These are phyloP conservation scores for Pseudonectria foliicola DNA, from an alignment of 2,329 filamentous ascomycete genomes.

Conservation along the genomic window DNA sequence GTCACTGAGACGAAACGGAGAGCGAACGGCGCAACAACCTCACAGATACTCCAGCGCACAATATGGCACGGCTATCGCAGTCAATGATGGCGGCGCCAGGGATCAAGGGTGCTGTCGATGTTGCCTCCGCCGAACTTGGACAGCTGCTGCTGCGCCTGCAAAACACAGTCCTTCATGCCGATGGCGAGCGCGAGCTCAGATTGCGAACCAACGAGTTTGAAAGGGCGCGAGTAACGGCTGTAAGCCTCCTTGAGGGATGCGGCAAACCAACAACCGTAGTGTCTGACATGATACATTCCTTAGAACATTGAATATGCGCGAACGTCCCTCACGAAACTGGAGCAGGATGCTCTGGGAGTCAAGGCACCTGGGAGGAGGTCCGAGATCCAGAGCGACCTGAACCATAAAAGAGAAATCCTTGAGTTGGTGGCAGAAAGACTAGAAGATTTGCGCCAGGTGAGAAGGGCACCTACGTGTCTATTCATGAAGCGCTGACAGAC, in stretches of 20 bases:
- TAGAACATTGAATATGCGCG: constrained; percentile 69
- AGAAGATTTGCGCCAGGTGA: constrained; percentile 59
- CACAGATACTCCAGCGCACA: constrained; percentile 6
- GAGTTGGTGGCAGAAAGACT: constrained; percentile 60
- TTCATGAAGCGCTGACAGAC: constrained; percentile 6
- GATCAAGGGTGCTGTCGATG: constrained; percentile 20
- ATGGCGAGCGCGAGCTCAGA: constrained; percentile 50
- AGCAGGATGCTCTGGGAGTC: constrained; percentile 57
- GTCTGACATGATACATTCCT: constrained; percentile 1
- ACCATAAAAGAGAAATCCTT: constrained; percentile 57
- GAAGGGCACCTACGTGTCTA: not conserved
- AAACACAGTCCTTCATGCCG: constrained; percentile 54
- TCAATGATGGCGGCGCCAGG: constrained; percentile 3
- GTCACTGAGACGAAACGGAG: constrained; percentile 17
- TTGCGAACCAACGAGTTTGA: constrained; percentile 59
- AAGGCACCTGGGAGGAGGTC: constrained; percentile 52
- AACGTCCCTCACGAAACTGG: constrained; percentile 59
- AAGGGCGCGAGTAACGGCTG: constrained; percentile 37
- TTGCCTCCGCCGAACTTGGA: constrained; percentile 44
- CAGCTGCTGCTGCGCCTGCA: constrained; percentile 61
- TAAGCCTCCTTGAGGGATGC: constrained; percentile 25
- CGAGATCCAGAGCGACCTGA: constrained; percentile 56
- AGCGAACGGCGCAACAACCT: constrained; percentile 3
- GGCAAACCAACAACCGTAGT: not conserved
- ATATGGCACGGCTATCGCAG: constrained; percentile 23